Conservation (phyloP, 768 basidiomycete genomes). For the Vararia minispora region DNA sequence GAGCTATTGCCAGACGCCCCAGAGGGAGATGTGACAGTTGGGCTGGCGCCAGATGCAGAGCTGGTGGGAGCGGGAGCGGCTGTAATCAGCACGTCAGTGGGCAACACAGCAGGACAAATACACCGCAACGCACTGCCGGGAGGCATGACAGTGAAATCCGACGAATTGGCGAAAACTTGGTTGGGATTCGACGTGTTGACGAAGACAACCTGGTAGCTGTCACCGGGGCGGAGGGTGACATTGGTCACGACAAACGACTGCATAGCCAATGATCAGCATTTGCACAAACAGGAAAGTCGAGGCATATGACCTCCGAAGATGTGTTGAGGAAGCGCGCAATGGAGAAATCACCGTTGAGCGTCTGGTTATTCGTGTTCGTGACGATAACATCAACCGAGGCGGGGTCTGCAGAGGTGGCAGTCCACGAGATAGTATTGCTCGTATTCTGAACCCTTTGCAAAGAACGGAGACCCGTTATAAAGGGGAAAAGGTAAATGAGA, state of each 20-base stretch:
- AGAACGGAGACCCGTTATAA: not conserved
- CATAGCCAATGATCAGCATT: conserved; percentile 14
- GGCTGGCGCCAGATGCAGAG: not conserved
- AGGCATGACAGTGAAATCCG: conserved; percentile 25
- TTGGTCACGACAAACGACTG: conserved; percentile 20
- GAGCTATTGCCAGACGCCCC: too few species aligned
- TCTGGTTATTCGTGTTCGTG: conserved; percentile 20
- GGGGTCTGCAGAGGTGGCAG: conserved; percentile 21
- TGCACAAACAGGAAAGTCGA: not conserved
- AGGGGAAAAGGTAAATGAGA: not conserved
- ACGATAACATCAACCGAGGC: conserved; percentile 22
- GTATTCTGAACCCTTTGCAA: conserved; percentile 22
- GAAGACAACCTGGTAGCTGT: conserved; percentile 25
- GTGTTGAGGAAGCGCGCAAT: conserved; percentile 23
- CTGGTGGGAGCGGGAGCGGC: conserved; percentile 7
- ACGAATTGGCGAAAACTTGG: conserved; percentile 23
- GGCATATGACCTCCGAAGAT: conserved; percentile 15
- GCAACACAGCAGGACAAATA: not conserved
- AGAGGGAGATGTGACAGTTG: not conserved
- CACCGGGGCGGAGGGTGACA: conserved; percentile 22
- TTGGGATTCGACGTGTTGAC: conserved; percentile 22
- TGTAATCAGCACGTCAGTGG: not conserved
- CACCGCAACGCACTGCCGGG: conserved; percentile 23
- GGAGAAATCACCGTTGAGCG: conserved; percentile 26
- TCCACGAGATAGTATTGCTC: conserved; percentile 26